Base-by-base conservation (phyloP, 345 rosid genomes). In the Linum tenue region DNA sequence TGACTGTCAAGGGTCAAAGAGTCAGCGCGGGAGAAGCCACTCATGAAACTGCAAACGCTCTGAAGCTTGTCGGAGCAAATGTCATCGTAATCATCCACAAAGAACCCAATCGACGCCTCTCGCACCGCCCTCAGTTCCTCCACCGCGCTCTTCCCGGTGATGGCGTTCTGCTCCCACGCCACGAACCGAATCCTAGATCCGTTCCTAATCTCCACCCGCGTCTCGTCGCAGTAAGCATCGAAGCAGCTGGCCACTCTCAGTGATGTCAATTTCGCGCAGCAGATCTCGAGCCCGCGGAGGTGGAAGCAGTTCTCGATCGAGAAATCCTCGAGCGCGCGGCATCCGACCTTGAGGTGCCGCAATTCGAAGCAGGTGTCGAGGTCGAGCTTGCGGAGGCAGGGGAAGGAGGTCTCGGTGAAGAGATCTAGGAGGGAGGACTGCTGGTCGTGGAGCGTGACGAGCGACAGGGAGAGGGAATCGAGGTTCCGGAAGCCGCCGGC, bases 321-420 rank as follows among this genome's bases (percentile, higher is more conserved):
- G 57, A 89, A 74, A 57, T 79, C 84, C 64, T 83, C 81, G 5
- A 92, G 78, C 2, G 57, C 73, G 66, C 80, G 74, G 74, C 96
- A 92, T 37, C 76, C 67, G 35, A 92, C 73, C 71, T 72, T 83
- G 7, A 89, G 86, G 53, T 70, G 69, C 73, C 84, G 80, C 82
- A 87, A 58, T 55, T 90, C 88, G 5, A 69, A 76, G 69, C 85
- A 83, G 40, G 68, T 69, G 5, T 82, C 84, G 7, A 92, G 87
- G 68, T 56, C 67, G 67, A 89, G 73, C 39, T 78, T 81, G 69
- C 70, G 82, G 2, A 89, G 70, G 37, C 72, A 77, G 14, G 92
- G 96, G 64, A 92, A 92, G 0, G 81, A 78, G 4, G 89, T 72
- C 69, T 81, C 91, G 0, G 82, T 82, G 69, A 89, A 92, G 73